phyloP scores from a whole-genome alignment of 176 grass and related monocot genomes.

The Cenchrus americanus region DNA sequence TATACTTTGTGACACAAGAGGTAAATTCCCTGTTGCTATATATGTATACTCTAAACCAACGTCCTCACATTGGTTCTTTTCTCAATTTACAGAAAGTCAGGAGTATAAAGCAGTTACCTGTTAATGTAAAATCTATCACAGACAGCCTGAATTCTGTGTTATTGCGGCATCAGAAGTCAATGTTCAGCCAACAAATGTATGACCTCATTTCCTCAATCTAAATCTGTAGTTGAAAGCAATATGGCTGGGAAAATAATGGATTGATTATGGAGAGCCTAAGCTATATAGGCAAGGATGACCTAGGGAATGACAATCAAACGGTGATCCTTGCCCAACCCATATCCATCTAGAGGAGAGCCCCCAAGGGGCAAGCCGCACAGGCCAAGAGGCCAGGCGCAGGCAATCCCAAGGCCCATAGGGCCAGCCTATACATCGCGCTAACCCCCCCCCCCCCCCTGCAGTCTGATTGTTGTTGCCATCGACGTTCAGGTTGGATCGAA shows the following conservation, averaged over 20 bases:
- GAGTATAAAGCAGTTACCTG: conserved; percentile 83
- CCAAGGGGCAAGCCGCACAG: too few relatives aligned
- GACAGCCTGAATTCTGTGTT: conserved; percentile 80
- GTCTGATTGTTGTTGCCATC: too few relatives aligned
- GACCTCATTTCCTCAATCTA: conserved; percentile 23
- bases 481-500: too few relatives aligned
- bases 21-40: conserved; percentile 46
- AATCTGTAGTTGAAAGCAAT: not conserved
- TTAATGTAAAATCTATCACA: conserved; percentile 73
- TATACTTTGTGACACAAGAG: conserved; percentile 93
- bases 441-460: too few relatives aligned
- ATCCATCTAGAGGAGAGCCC: too few relatives aligned
- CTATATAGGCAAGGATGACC: too few relatives aligned
- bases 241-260: not conserved
- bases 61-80: conserved; percentile 24
- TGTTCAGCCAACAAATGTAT: conserved; percentile 73
- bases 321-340: too few relatives aligned
- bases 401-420: too few relatives aligned
- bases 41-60: conserved; percentile 4
- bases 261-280: not conserved
- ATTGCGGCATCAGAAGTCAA: conserved; percentile 69
- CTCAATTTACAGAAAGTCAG: conserved; percentile 59
- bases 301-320: too few relatives aligned
- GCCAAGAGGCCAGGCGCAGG: too few relatives aligned
- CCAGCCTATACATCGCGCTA: too few relatives aligned